Evolutionary conservation across 2,329 filamentous ascomycete species (phyloP), one percentile per base, ranked within the genome.

Genomic region (Claviceps purpurea): DNA sequence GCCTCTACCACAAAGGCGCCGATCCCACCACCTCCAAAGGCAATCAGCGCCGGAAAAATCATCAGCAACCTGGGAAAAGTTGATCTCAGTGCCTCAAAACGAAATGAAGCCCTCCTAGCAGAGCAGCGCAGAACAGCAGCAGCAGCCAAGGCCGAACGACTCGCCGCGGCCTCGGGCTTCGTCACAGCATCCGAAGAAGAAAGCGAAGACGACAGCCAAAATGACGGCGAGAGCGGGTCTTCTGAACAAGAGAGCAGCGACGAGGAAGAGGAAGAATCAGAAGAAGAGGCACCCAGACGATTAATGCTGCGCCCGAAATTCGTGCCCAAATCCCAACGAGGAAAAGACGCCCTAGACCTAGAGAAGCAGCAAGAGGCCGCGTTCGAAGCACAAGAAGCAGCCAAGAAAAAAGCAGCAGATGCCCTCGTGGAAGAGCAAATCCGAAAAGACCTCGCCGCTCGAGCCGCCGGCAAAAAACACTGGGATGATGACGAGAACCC

Each of bases 341-440:
- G 67, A 42, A 64, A 60, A 20, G 57, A 54, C 52, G 56, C 51
- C 8, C 60, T 62, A 39, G 59, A 62, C 54, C 59, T 57, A 22
- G 63, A 60, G 41, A 59, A 63, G 49, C 56, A 72, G 60, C 60
- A 64, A 44, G 67, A 71, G 47, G 66, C 61, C 7, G 61, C 62
- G 4, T 64, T 62, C 1, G 56, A 60, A 3, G 77, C 73, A 2
- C 78, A 78, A 47, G 81, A 84, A 54, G 82, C 77, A 52, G 81
- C 75, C 1, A 77, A 80, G 39, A 81, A 79, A 56, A 82, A 84
- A 64, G 83, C 85, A 41, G 80, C 85, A 13, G 85, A 95, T 64
- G 82, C 79, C 52, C 72, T 97, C 10, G 81, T 98, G 14, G 89
- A 95, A 64, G 88, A 90, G 59, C 89, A 97, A 64, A 81, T 97